Evolutionary conservation across 139 green algal genomes (phyloP).

Genomic region (Haematococcus lacustris): DNA sequence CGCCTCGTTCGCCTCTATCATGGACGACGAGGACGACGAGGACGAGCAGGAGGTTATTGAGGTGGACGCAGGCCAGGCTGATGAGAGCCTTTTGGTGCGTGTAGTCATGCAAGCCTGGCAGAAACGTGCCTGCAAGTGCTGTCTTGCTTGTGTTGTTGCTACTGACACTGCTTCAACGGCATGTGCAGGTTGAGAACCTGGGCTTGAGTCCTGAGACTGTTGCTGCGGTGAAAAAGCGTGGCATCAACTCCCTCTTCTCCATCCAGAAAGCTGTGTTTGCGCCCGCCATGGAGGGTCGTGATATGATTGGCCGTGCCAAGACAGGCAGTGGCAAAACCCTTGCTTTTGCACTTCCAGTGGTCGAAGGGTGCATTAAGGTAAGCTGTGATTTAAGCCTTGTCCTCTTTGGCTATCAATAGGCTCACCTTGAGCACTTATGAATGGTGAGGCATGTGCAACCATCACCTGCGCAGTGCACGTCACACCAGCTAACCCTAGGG

Average conservation of each 20-base stretch:
- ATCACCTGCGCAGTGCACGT: not conserved
- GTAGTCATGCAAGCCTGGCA: not conserved
- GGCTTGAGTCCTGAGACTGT: conserved; percentile 59
- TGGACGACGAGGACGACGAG: conserved; percentile 25
- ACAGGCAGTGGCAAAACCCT: conserved; percentile 98
- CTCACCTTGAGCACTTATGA: not conserved
- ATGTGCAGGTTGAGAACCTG: conserved; percentile 56
- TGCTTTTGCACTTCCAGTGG: conserved; percentile 93
- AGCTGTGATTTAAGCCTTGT: not conserved
- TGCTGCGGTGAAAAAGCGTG: conserved; percentile 53
- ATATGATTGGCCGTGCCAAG: conserved; percentile 89
- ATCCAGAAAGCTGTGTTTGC: conserved; percentile 60
- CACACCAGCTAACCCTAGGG: not conserved
- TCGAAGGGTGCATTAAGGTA: conserved; percentile 79
- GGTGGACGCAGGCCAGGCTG: conserved; percentile 3
- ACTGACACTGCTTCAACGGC: not conserved
- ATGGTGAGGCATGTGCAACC: not conserved
- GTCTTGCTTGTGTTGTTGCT: not conserved
- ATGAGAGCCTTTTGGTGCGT: conserved; percentile 8
- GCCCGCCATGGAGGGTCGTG: conserved; percentile 65
- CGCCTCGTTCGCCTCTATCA: conserved; percentile 16
- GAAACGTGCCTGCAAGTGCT: not conserved
- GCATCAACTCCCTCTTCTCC: conserved; percentile 73
- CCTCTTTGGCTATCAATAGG: not conserved
- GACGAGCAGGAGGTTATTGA: conserved; percentile 8